phyloP scores from a whole-genome alignment of 1,284 basidiomycete genomes.

The Anthracocystis walkeri region DNA sequence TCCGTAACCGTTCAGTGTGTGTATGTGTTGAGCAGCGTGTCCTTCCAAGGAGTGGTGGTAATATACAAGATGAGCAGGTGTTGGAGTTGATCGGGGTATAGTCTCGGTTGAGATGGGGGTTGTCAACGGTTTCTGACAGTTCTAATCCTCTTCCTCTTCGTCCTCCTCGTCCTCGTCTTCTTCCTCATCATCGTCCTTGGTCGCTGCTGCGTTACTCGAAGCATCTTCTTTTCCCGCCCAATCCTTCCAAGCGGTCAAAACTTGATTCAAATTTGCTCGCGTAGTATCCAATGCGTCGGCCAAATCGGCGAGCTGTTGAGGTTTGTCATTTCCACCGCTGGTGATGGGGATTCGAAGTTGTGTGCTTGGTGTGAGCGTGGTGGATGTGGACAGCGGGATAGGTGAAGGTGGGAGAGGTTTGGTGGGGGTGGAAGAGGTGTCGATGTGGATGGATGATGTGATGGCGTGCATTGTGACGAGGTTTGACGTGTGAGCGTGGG shows the following conservation, averaged over 20 bases:
- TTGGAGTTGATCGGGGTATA: not conserved
- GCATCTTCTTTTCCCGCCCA: constrained; percentile 42
- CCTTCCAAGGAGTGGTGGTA: not conserved
- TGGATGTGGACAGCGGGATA: constrained; percentile 10
- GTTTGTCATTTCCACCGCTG: constrained; percentile 14
- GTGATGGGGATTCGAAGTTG: constrained; percentile 19
- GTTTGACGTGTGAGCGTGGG: not conserved
- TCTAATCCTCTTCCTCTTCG: constrained; percentile 17
- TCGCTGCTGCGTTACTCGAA: not conserved
- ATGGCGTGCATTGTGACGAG: constrained; percentile 4
- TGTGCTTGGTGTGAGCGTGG: constrained; percentile 26
- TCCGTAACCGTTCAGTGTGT: not conserved
- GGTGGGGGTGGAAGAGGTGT: constrained; percentile 6
- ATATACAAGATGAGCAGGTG: constrained; percentile 2
- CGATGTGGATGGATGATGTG: constrained; percentile 34
- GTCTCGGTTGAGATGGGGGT: constrained; percentile 2
- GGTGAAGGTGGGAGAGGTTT: constrained; percentile 16
- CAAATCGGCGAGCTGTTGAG: constrained; percentile 20
- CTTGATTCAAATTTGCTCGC: constrained; percentile 22
- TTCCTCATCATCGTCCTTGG: constrained; percentile 2
- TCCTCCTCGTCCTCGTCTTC: constrained; percentile 15
- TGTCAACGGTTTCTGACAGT: not conserved
- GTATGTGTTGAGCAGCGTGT: not conserved
- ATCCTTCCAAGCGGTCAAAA: constrained; percentile 44
- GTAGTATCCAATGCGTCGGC: constrained; percentile 37